Evolutionary conservation across 2,329 filamentous ascomycete species (phyloP).

Genomic region (Talaromyces atroroseus): DNA sequence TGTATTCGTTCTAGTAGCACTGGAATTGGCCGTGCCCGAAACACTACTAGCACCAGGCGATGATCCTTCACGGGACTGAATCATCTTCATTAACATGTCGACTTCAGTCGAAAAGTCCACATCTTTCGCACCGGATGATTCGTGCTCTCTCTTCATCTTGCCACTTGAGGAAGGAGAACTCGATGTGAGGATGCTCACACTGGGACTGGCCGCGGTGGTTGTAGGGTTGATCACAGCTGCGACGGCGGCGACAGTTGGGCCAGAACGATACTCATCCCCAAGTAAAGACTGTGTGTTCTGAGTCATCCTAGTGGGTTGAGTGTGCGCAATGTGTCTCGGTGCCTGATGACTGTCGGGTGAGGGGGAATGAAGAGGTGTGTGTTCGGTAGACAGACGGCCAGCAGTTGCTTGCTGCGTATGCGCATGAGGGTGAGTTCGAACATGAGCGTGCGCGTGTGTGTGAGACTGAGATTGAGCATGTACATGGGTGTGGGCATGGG

Average conservation of each 20-base stretch:
- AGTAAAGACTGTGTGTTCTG: conserved; percentile 2
- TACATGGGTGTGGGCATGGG: not conserved
- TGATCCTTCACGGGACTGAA: conserved; percentile 51
- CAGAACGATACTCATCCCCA: conserved; percentile 3
- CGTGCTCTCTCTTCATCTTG: conserved; percentile 6
- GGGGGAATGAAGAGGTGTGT: conserved; percentile 7
- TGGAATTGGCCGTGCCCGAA: not conserved
- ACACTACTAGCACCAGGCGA: conserved; percentile 15
- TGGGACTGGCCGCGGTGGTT: not conserved
- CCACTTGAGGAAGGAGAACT: not conserved
- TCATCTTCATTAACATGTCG: conserved; percentile 81
- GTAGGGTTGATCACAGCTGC: not conserved
- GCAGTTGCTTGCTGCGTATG: not conserved
- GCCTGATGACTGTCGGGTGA: conserved; percentile 4
- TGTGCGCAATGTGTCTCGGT: conserved; percentile 1
- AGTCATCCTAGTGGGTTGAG: not conserved
- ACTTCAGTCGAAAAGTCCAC: conserved; percentile 73
- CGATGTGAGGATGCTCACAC: not conserved
- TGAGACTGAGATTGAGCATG: not conserved
- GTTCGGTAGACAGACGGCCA: conserved; percentile 5
- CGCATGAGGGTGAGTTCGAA: not conserved
- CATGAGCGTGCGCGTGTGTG: not conserved
- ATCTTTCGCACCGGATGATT: conserved; percentile 26
- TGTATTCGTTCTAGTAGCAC: not conserved
- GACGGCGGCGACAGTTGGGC: not conserved